Percentiles rank a stretch among this genome's conserved stretches.
Conservation (phyloP, 805 yeast genomes). For the Candida bentonensis region DNA sequence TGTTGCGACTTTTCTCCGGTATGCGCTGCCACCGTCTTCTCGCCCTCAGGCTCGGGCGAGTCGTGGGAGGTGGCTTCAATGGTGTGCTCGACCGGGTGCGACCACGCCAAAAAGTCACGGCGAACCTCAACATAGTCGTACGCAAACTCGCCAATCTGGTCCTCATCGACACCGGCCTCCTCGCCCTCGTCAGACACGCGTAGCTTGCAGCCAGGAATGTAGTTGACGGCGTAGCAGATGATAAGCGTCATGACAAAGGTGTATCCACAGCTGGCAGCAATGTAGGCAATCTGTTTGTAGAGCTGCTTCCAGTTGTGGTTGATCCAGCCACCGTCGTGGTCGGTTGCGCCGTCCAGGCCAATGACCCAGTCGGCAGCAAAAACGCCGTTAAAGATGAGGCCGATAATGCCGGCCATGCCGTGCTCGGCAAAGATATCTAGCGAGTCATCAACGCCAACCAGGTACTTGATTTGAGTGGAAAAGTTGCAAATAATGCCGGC, state of each 20-base stretch:
- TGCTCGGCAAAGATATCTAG: conserved; percentile 97
- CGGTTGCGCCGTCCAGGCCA: conserved; percentile 79
- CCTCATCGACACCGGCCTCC: conserved; percentile 84
- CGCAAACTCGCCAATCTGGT: conserved; percentile 97
- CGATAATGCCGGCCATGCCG: conserved; percentile 90
- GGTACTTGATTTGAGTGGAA: conserved; percentile 73
- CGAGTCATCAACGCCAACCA: conserved; percentile 77
- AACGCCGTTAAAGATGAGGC: conserved; percentile 75
- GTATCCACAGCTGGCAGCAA: conserved; percentile 62
- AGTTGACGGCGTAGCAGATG: conserved; percentile 58
- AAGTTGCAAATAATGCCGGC: conserved; percentile 81
- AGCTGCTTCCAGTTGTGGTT: conserved; percentile 83
- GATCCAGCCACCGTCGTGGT: conserved; percentile 85
- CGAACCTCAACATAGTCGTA: conserved; percentile 95
- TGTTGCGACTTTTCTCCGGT: not conserved
- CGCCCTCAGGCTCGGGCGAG: not conserved
- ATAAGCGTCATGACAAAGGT: conserved; percentile 63
- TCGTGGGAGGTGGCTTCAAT: not conserved
- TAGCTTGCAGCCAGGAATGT: conserved; percentile 68
- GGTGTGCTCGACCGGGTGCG: conserved; percentile 16
- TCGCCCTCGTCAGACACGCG: conserved; percentile 79
- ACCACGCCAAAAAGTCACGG: conserved; percentile 52
- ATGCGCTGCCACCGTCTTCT: not conserved
- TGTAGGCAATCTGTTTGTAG: conserved; percentile 78
- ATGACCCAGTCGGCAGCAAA: conserved; percentile 81